phyloP scores from a whole-genome alignment of 257 asterid species.

The Lithospermum erythrorhizon region DNA sequence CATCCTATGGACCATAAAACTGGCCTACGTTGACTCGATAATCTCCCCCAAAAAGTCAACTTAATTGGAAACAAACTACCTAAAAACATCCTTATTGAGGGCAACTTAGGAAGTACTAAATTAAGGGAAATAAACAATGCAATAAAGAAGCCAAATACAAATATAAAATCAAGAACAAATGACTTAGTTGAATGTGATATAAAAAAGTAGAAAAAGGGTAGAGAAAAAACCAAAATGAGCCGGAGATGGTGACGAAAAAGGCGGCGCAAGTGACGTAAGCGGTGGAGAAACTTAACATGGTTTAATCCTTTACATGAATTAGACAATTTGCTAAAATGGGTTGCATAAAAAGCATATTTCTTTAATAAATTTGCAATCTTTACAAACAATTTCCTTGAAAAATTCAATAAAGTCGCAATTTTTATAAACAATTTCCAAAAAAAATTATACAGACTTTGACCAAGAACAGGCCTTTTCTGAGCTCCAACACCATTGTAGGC shows the following conservation, averaged over 20 bases:
- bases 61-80: slow-evolving; percentile 17
- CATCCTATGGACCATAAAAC: slow-evolving; percentile 33
- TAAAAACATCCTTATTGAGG: slow-evolving; percentile 23
- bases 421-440: slow-evolving; percentile 19
- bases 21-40: slow-evolving; percentile 9
- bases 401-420: slow-evolving; percentile 46
- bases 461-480: slow-evolving; percentile 41
- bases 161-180: slow-evolving; percentile 24
- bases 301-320: slow-evolving; percentile 30
- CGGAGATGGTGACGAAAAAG: slow-evolving; percentile 27
- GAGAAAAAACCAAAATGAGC: slow-evolving; percentile 11
- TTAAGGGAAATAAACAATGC: slow-evolving; percentile 22
- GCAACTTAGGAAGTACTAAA: slow-evolving; percentile 24
- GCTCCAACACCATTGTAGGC: slow-evolving; percentile 41
- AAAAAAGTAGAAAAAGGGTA: slow-evolving; percentile 23
- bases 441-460: slow-evolving; percentile 23
- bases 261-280: slow-evolving; percentile 38
- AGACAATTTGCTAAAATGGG: slow-evolving; percentile 29
- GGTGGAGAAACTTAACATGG: slow-evolving; percentile 56
- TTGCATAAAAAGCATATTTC: slow-evolving; percentile 31
- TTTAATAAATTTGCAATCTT: slow-evolving; percentile 57
- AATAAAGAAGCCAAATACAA: slow-evolving; percentile 22
- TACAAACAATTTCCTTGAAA: slow-evolving; percentile 24
- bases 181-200: slow-evolving; percentile 25
- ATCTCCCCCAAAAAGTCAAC: slow-evolving; percentile 1